phyloP scores from a whole-genome alignment of 2,329 filamentous ascomycete species.

The Ophiocordyceps australis region DNA sequence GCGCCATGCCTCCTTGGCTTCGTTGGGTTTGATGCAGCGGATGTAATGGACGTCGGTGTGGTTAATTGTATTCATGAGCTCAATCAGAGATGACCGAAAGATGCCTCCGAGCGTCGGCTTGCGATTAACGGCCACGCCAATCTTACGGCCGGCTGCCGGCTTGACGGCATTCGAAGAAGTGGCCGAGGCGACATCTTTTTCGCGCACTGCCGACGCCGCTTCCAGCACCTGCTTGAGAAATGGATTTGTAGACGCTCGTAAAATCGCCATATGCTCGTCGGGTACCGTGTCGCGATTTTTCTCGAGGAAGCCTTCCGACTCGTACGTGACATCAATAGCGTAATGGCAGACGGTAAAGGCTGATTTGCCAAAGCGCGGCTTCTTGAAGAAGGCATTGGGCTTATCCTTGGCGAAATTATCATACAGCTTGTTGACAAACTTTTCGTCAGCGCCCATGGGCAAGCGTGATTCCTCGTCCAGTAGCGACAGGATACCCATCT shows the following conservation, averaged over 20 bases:
- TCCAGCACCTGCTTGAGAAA: conserved; percentile 77
- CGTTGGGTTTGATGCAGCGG: conserved; percentile 96
- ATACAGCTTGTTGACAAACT: conserved; percentile 91
- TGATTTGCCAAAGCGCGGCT: conserved; percentile 92
- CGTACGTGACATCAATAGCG: conserved; percentile 93
- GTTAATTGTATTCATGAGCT: conserved; percentile 95
- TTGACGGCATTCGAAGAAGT: conserved; percentile 59
- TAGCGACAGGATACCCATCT: conserved; percentile 79
- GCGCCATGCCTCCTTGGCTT: conserved; percentile 91
- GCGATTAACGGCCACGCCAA: conserved; percentile 80
- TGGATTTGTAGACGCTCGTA: conserved; percentile 64
- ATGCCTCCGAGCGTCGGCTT: conserved; percentile 97
- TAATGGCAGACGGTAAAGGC: conserved; percentile 98
- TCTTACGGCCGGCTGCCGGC: conserved; percentile 64
- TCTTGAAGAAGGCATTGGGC: conserved; percentile 95
- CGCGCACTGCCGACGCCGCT: conserved; percentile 69
- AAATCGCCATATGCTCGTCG: conserved; percentile 91
- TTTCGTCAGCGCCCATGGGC: conserved; percentile 93
- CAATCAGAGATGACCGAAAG: conserved; percentile 95
- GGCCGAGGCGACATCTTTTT: conserved; percentile 60
- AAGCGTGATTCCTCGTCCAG: conserved; percentile 92
- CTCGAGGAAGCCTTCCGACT: conserved; percentile 97
- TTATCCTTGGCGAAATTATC: conserved; percentile 83
- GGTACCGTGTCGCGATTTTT: conserved; percentile 98
- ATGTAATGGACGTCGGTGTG: conserved; percentile 98